Evolutionary conservation across 208 protist genomes (phyloP).

Genomic region (Trichomonas vaginalis): DNA sequence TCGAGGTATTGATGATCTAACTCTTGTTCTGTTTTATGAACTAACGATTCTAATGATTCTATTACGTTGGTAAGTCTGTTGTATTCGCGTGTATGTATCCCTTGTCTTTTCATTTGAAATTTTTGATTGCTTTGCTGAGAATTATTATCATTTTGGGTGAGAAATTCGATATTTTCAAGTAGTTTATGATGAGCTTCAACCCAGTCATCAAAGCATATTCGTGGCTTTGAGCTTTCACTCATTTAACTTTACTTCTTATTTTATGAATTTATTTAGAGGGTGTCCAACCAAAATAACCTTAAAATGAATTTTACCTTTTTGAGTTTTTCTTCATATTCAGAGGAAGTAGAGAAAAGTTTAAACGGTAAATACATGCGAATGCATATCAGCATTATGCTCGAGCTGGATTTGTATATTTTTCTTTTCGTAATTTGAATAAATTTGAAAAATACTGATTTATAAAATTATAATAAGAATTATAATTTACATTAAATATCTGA

Average conservation of each 20-base stretch:
- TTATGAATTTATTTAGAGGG: not conserved
- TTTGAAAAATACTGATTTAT: no score
- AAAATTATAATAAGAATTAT: no score
- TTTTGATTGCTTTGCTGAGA: not conserved
- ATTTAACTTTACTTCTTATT: not conserved
- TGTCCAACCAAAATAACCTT: not conserved
- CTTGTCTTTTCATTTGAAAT: not conserved
- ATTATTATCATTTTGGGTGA: not conserved
- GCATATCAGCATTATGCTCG: no score
- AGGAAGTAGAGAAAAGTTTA: no score
- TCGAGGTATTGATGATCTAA: not conserved
- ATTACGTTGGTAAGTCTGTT: not conserved
- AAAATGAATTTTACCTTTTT: no score
- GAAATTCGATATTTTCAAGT: not conserved
- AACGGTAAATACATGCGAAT: no score
- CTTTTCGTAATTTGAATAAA: no score
- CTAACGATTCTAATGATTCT: not conserved
- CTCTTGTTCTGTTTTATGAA: not conserved
- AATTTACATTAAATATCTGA: no score
- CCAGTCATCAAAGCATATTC: not conserved
- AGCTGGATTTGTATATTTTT: no score
- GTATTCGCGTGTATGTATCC: not conserved
- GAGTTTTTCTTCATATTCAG: no score
- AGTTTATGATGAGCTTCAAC: not conserved
- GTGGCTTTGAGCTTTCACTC: not conserved